Base-by-base conservation (phyloP, 306 rosid species). In the Inga leiocalycina region DNA sequence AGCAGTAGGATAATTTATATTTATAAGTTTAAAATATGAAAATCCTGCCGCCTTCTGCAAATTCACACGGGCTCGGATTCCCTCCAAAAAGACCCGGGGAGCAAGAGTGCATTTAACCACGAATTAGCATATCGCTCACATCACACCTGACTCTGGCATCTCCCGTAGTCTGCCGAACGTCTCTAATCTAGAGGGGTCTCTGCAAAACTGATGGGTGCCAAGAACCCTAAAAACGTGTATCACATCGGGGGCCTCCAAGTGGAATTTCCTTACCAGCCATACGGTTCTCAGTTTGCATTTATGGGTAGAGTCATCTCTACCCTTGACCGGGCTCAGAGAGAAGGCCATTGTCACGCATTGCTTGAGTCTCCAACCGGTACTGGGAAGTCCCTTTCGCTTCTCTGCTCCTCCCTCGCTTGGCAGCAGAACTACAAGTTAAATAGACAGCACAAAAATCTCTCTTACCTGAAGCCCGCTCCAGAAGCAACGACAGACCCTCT, bases 361-460 rank as follows among this genome's bases (percentile, higher is more conserved):
- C 95, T 95, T 32, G 98, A 95, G 83, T 93, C 98, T 74, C 98
- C 98, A 39, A 95, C 98, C 1, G 98, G 98, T 12, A 92, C 98
- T 20, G 98, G 98, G 20, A 95, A 95, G 80, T 91, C 98, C 20
- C 98, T 95, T 35, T 95, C 98, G 3, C 98, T 95, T 78, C 92
- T 95, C 7, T 95, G 98, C 74, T 92, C 98, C 24, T 88, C 90
- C 54, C 91, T 95, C 67, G 97, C 98, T 74, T 95, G 98, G 98
- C 98, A 92, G 91, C 91, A 91, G 32, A 73, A 73, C 68, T 93
- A 46, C 35, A 86, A 89, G 83, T 70, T 84, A 46, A 80, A 81
- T 80, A 84, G 85, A n/a, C 82, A 68, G 74, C 49, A 73, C 24
- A 59, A 73, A 22, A 71, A 80, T 80, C 80, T 46, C 75, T 67